Evolutionary conservation across 371 early-diverging fungal genomes (phyloP).

Genomic region (Batkoa obscura): DNA sequence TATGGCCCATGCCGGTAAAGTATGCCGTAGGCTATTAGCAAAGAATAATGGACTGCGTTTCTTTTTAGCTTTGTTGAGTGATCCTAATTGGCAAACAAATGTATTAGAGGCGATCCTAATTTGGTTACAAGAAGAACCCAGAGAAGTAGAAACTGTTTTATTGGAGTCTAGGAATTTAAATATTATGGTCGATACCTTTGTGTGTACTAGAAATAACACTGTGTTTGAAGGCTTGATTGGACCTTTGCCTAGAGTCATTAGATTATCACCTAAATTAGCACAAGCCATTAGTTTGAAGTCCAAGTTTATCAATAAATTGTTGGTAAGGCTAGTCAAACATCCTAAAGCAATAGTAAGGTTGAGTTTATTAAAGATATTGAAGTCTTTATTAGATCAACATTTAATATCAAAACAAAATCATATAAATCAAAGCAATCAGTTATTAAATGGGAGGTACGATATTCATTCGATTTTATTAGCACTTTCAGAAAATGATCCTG

Average conservation of each 20-base stretch:
- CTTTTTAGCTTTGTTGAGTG: conserved; percentile 26
- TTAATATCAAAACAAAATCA: conserved; percentile 6
- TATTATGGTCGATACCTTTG: conserved; percentile 16
- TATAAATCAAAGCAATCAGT: background rate
- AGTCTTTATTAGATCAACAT: conserved; percentile 17
- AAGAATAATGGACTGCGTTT: conserved; percentile 18
- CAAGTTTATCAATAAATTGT: conserved; percentile 15
- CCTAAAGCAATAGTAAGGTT: conserved; percentile 25
- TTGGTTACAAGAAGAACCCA: conserved; percentile 28
- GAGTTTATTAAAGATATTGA: conserved; percentile 21
- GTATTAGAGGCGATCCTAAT: conserved; percentile 31
- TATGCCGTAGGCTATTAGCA: conserved; percentile 23
- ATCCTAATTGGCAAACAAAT: conserved; percentile 31
- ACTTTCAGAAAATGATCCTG: conserved; percentile 17
- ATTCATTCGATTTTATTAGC: conserved; percentile 7
- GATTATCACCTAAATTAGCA: conserved; percentile 15
- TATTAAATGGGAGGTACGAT: background rate
- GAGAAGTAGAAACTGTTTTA: conserved; percentile 18
- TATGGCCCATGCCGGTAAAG: conserved; percentile 25
- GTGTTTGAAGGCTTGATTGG: conserved; percentile 24
- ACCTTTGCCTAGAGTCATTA: conserved; percentile 20
- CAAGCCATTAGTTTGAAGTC: conserved; percentile 14
- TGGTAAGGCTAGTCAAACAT: conserved; percentile 15
- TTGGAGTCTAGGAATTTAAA: conserved; percentile 14
- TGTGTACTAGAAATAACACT: conserved; percentile 18